Evolutionary conservation across 768 basidiomycete genomes (phyloP).

Genomic region (Tubosaeta sp.): DNA sequence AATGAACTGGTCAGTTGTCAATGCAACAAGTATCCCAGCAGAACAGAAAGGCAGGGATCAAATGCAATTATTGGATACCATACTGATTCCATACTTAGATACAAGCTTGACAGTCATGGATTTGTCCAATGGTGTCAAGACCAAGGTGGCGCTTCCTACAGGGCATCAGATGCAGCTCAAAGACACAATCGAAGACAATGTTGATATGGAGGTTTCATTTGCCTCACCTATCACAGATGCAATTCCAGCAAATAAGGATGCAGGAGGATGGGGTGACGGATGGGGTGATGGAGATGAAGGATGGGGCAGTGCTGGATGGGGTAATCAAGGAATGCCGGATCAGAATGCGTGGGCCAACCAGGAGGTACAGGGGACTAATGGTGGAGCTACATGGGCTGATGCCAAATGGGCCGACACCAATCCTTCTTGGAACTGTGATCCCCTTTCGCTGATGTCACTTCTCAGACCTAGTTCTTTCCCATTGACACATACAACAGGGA

Average conservation of each 20-base stretch:
- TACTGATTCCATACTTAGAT: constrained; percentile 2
- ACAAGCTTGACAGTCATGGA: constrained; percentile 11
- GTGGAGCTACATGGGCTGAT: not conserved
- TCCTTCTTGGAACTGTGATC: constrained; percentile 20
- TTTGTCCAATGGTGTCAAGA: too few relatives aligned
- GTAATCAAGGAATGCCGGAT: constrained; percentile 7
- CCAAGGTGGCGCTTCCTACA: too few relatives aligned
- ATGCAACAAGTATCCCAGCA: constrained; percentile 1
- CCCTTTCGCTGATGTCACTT: constrained; percentile 32
- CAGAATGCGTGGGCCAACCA: constrained; percentile 10
- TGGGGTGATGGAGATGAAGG: not conserved
- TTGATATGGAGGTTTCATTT: constrained; percentile 18
- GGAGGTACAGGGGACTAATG: not conserved
- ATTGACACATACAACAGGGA: constrained; percentile 57
- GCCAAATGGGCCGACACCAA: constrained; percentile 13
- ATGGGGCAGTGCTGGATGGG: constrained; percentile 18
- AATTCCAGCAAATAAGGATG: not conserved
- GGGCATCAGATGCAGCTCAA: constrained; percentile 5
- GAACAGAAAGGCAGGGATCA: constrained; percentile 9
- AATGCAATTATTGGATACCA: not conserved
- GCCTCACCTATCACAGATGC: not conserved
- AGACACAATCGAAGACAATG: constrained; percentile 25
- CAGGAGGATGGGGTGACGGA: too few relatives aligned
- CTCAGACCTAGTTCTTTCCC: constrained; percentile 58
- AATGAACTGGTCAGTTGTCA: constrained; percentile 29